Conservation (phyloP, 352 stramenopile species). For the Globisporangium okanoganense region DNA sequence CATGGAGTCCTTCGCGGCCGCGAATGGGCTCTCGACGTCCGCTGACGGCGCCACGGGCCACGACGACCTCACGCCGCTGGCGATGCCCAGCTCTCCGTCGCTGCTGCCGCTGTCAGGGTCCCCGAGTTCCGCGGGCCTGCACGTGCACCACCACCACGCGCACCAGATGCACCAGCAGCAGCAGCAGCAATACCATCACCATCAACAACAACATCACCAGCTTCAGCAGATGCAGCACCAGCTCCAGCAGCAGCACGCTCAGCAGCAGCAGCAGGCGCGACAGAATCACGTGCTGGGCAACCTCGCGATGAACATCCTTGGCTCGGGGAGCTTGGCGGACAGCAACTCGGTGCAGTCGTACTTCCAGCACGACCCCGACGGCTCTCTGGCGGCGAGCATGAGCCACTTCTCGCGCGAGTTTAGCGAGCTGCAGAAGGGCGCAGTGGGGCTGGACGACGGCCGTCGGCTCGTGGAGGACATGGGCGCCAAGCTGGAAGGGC, state of each 20-base stretch:
- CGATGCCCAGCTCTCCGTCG: slow-evolving; percentile 40
- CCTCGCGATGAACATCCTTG: slow-evolving; percentile 15
- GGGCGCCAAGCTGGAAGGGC: slow-evolving; percentile 19
- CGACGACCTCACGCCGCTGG: slow-evolving; percentile 28
- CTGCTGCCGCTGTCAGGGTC: slow-evolving; percentile 39
- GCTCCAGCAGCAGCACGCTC: slow-evolving; percentile 2
- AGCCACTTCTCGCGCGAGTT: slow-evolving; percentile 29
- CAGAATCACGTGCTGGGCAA: slow-evolving; percentile 13
- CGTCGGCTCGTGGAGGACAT: slow-evolving; percentile 23
- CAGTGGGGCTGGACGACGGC: slow-evolving; percentile 34
- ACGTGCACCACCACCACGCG: slow-evolving; percentile 9
- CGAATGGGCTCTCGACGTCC: slow-evolving; percentile 6
- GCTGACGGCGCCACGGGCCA: slow-evolving; percentile 8
- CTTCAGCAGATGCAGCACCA: neutral
- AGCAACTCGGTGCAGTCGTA: slow-evolving; percentile 29
- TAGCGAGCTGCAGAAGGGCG: slow-evolving; percentile 43
- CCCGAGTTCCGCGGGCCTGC: slow-evolving; percentile 21
- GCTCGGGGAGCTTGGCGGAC: slow-evolving; percentile 6
- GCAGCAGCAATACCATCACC: slow-evolving; percentile 5
- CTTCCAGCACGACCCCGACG: slow-evolving; percentile 31
- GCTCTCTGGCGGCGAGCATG: slow-evolving; percentile 5
- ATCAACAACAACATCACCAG: slow-evolving; percentile 1
- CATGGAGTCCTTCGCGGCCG: slow-evolving; percentile 21
- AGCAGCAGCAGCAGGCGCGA: slow-evolving; percentile 12
- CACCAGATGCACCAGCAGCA: slow-evolving; percentile 8